Evolutionary conservation across 1,284 basidiomycete genomes (phyloP), one percentile per base, ranked within the genome.

Genomic region (Microbotryum violaceum): DNA sequence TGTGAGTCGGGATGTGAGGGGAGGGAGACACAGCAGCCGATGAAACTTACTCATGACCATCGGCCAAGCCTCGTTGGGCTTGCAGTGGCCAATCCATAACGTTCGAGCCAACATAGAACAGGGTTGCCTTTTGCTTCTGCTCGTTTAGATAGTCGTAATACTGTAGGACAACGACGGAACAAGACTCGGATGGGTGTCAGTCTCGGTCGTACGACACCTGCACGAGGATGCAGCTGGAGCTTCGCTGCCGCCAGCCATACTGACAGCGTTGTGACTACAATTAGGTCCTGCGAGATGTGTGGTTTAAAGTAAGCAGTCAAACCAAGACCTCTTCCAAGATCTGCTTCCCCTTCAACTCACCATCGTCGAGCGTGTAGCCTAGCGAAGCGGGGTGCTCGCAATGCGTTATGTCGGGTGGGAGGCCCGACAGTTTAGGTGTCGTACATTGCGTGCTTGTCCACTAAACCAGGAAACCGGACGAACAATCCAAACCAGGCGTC

Each of bases 41-140:
- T 10, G 23, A n/a, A 7, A 12, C 4, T 54, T 51, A 60, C 61
- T 78, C 67, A 65, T 78, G 77, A 18, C 75, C 76, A 53, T 78
- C 76, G 9, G 67, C 64, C 20, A 73, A 54, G 48, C 74, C 80
- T 56, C 79, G 74, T 62, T 78, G 73, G 21, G 79, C 79, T 70
- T 82, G 77, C 14, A 78, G 68, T 14, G 80, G 80, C 78, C 79
- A 80, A 70, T 80, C 74, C 58, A 78, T 70, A 31, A 81, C 79
- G 70, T 82, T 81, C 49, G 76, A 77, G 20, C 79, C 58, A 25
- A 60, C 46, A 37, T 54, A 60, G 27, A 54, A 60, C 14, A 81
- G 73, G 51, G 79, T 78, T 1, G 79, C 80, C 67, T 76, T 77
- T 62, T 79, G 78, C 25, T 80, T 75, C 44, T 79, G 69, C 57